Evolutionary conservation across 2,329 filamentous ascomycete genomes (phyloP).

Genomic region (Capronia epimyces): DNA sequence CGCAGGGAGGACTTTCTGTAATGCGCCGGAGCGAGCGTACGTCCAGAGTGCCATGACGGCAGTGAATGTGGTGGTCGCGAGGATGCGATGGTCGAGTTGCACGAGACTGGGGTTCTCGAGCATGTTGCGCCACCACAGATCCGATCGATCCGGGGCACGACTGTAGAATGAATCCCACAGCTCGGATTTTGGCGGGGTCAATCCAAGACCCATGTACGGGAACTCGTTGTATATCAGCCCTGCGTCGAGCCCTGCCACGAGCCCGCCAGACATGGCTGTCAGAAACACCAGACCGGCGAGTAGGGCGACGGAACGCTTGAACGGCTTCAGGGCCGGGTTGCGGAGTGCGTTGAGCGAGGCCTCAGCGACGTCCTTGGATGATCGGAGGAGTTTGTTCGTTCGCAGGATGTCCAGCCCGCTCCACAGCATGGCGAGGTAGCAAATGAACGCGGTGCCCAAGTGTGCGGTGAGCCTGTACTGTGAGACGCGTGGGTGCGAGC

Average conservation of each 20-base stretch:
- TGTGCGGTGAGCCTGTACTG: slow-evolving; percentile 92
- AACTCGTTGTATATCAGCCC: slow-evolving; percentile 99
- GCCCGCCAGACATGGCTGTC: slow-evolving; percentile 86
- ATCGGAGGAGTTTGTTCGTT: slow-evolving; percentile 60
- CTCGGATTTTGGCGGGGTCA: slow-evolving; percentile 75
- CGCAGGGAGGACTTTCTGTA: slow-evolving; percentile 56
- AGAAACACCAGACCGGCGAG: slow-evolving; percentile 73
- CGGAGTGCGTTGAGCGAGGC: slow-evolving; percentile 60
- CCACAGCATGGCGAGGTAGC: slow-evolving; percentile 91
- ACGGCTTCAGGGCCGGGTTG: slow-evolving; percentile 62
- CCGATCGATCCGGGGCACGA: slow-evolving; percentile 61
- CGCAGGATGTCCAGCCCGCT: slow-evolving; percentile 81
- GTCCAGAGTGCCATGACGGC: slow-evolving; percentile 71
- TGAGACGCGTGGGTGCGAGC: slow-evolving; percentile 83
- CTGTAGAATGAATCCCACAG: slow-evolving; percentile 83
- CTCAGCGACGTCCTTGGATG: slow-evolving; percentile 53
- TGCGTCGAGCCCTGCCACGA: slow-evolving; percentile 92
- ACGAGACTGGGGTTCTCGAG: slow-evolving; percentile 95
- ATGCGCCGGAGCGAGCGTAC: slow-evolving; percentile 66
- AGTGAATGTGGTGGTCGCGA: slow-evolving; percentile 83
- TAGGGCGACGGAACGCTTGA: slow-evolving; percentile 66
- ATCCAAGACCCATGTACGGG: slow-evolving; percentile 82
- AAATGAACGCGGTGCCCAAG: slow-evolving; percentile 81
- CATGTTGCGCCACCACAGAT: slow-evolving; percentile 95
- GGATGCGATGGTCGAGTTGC: slow-evolving; percentile 88